Base-by-base conservation (phyloP, 2,329 filamentous ascomycete species). In the Hymenoscyphus linearis region DNA sequence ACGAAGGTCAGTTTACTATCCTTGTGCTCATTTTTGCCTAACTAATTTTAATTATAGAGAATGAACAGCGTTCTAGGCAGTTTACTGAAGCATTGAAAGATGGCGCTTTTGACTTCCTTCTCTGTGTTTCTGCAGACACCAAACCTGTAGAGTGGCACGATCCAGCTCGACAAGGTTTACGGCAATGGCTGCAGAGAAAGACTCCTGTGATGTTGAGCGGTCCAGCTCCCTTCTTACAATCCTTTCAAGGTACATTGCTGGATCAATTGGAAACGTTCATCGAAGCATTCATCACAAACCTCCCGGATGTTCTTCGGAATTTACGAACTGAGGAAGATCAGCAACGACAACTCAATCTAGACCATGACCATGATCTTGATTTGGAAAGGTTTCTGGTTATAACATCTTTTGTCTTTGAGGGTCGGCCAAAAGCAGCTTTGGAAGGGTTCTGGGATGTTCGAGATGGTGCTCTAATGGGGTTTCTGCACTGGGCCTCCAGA, bases 401-500 rank as follows among this genome's bases (percentile, higher is more conserved):
- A 64, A 93, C 98, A 63, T 89, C 95, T 3, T 96, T 95, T 71
- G 85, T 92, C 4, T 99, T 93, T 71, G 91, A 98, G 70, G 86
- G 88, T 34, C 88, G 92, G 37, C 85, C 89, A 16, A 91, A 96
- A 57, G 89, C 91, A 27, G 91, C 93, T 10, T 85, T 90, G 70
- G 68, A 73, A 25, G 89, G 87, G 53, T 98, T 98, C 68, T 99
- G 95, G 95, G 84, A 84, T 35, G 93, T 97, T 71, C 86, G 89
- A 1, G 95, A 99, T 69, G 92, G 92, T 71, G 96, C 97, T 68
- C 79, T 99, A 35, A 90, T 93, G 65, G 95, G 95, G 0, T 99
- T 99, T 72, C 82, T 99, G 73, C 90, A 96, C 66, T 99, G 95
- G 95, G 90, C 93, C n/a, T 96, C 95, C 3, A 88, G 91, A 68